Conservation (phyloP, 2,329 filamentous ascomycete genomes). For the Chaetoscypha palmicola region DNA sequence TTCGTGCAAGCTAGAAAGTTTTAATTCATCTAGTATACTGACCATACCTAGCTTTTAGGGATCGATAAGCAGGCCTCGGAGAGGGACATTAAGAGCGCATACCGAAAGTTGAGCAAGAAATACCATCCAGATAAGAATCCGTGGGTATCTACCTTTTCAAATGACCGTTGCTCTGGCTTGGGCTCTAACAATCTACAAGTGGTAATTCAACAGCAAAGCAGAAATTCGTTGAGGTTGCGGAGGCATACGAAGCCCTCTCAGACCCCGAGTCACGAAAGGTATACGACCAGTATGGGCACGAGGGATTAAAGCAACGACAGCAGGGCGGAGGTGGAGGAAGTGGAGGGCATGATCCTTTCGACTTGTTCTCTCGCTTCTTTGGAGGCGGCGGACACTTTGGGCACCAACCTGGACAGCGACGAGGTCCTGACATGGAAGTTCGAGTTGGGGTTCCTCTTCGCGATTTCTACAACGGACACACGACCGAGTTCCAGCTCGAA, state of each 20-base stretch:
- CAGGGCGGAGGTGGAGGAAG: constrained; percentile 59
- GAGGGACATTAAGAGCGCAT: constrained; percentile 87
- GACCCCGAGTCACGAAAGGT: constrained; percentile 74
- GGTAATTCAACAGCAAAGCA: constrained; percentile 72
- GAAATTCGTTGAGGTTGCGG: constrained; percentile 89
- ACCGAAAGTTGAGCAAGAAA: constrained; percentile 87
- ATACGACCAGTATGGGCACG: constrained; percentile 91
- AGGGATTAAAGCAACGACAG: constrained; percentile 77
- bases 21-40: too few species aligned
- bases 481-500: constrained; percentile 82
- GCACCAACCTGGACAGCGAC: constrained; percentile 62
- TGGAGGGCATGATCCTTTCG: constrained; percentile 77
- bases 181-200: constrained; percentile 37
- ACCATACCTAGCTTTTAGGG: constrained; percentile 72
- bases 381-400: constrained; percentile 69
- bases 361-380: constrained; percentile 95
- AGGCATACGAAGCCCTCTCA: constrained; percentile 89
- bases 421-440: constrained; percentile 85
- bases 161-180: background rate
- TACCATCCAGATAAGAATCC: constrained; percentile 98
- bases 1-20: too few species aligned
- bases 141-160: constrained; percentile 44
- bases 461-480: constrained; percentile 87
- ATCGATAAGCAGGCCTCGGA: constrained; percentile 74
- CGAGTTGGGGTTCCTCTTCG: constrained; percentile 70